phyloP scores from a whole-genome alignment of 2,329 filamentous ascomycete species.

The Colletotrichum abscissum region DNA sequence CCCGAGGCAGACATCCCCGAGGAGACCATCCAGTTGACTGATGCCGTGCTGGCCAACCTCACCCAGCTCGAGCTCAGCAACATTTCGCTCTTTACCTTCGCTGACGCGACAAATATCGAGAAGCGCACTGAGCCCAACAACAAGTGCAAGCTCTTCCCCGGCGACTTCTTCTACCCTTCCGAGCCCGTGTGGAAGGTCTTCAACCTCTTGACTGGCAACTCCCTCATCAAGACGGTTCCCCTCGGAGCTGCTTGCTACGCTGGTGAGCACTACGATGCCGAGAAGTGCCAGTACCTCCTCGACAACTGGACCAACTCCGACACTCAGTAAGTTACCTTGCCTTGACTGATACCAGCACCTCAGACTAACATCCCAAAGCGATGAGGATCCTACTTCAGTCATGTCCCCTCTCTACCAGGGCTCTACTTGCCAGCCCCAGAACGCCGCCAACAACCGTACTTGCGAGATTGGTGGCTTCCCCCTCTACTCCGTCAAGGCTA shows the following conservation, averaged over 20 bases:
- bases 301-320: conserved; percentile 42
- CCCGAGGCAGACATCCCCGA: conserved; percentile 21
- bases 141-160: conserved; percentile 47
- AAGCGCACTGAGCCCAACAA: conserved; percentile 38
- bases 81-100: conserved; percentile 48
- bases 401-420: conserved; percentile 55
- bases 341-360: not conserved
- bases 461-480: conserved; percentile 57
- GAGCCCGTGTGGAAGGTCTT: conserved; percentile 46
- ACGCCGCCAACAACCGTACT: conserved; percentile 38
- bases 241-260: conserved; percentile 47
- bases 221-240: conserved; percentile 46
- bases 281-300: conserved; percentile 41
- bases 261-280: conserved; percentile 41
- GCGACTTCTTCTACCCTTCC: conserved; percentile 42
- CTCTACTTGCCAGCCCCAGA: conserved; percentile 47
- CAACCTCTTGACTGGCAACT: conserved; percentile 46
- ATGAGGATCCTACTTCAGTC: conserved; percentile 51
- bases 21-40: conserved; percentile 47
- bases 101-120: conserved; percentile 26
- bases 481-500: conserved; percentile 53
- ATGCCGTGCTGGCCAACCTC: conserved; percentile 45
- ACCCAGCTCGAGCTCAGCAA: conserved; percentile 43
- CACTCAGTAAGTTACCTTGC: conserved; percentile 37
- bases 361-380: conserved; percentile 38